Evolutionary conservation across 2,329 filamentous ascomycete genomes (phyloP).

Genomic region (Sporothrix humicola): DNA sequence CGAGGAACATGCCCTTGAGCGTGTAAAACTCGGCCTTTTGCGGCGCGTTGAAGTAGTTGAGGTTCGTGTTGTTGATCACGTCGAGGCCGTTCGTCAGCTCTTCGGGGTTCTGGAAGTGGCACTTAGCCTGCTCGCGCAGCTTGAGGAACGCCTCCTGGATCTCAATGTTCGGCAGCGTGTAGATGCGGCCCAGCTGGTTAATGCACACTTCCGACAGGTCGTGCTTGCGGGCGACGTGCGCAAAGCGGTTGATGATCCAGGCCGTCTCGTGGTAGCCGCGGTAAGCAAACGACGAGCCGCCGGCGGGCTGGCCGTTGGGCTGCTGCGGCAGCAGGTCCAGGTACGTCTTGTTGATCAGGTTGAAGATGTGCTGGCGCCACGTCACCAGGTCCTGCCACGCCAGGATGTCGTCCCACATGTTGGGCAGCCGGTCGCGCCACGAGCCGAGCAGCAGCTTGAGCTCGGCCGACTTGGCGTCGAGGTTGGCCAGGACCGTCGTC

Average conservation of each 20-base stretch:
- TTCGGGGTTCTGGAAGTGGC: slow-evolving; percentile 93
- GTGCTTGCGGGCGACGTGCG: slow-evolving; percentile 96
- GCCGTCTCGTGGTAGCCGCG: slow-evolving; percentile 97
- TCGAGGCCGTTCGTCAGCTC: slow-evolving; percentile 93
- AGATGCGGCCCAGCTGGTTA: slow-evolving; percentile 94
- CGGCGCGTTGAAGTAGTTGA: slow-evolving; percentile 94
- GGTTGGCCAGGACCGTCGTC: slow-evolving; percentile 79
- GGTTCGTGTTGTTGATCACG: slow-evolving; percentile 99
- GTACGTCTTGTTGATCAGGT: slow-evolving; percentile 94
- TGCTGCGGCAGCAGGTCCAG: slow-evolving; percentile 80
- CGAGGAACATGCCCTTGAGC: slow-evolving; percentile 98
- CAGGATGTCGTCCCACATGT: slow-evolving; percentile 99
- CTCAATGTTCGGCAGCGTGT: slow-evolving; percentile 98
- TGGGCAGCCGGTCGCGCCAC: slow-evolving; percentile 94
- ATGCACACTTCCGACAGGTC: slow-evolving; percentile 97
- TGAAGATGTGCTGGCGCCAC: slow-evolving; percentile 98
- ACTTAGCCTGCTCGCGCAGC: slow-evolving; percentile 96
- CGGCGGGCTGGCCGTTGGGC: slow-evolving; percentile 70
- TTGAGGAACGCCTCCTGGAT: slow-evolving; percentile 99
- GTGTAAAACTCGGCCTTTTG: slow-evolving; percentile 99
- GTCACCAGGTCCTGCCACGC: slow-evolving; percentile 99
- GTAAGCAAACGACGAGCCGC: slow-evolving; percentile 93
- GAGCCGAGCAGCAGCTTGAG: slow-evolving; percentile 91
- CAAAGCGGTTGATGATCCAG: slow-evolving; percentile 99
- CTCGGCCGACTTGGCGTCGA: slow-evolving; percentile 94